A percentile compares a stretch with the other conserved stretches of the same genome.
Conservation (phyloP, 1,139 yeast genomes). For the Ashbya aceris region DNA sequence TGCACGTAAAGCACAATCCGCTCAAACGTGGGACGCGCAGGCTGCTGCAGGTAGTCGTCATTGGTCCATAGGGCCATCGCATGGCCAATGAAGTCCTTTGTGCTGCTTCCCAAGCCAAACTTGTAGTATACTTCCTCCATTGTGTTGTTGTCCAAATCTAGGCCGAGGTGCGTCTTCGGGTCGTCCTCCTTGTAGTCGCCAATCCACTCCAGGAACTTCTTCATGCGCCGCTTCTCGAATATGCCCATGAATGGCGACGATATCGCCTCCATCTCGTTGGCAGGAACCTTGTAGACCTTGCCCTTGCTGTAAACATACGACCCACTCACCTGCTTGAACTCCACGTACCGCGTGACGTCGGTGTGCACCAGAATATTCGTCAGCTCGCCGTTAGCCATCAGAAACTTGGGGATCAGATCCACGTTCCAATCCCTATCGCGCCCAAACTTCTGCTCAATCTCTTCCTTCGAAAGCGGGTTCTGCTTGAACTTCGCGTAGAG, state of each 20-base stretch:
- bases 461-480: constrained; percentile 56
- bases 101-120: constrained; percentile 86
- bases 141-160: constrained; percentile 77
- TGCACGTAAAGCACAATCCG: constrained; percentile 78
- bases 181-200: constrained; percentile 76
- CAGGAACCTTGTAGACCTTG: constrained; percentile 88
- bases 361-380: constrained; percentile 93
- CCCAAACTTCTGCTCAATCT: constrained; percentile 44
- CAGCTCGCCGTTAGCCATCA: constrained; percentile 97
- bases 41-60: constrained; percentile 79
- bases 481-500: constrained; percentile 67
- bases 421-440: constrained; percentile 97
- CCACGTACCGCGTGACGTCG: constrained; percentile 90
- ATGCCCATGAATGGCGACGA: constrained; percentile 90
- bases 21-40: constrained; percentile 88
- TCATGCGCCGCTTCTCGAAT: constrained; percentile 93
- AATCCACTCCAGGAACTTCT: constrained; percentile 80
- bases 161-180: constrained; percentile 71
- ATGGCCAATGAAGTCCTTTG: constrained; percentile 95
- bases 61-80: constrained; percentile 97
- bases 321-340: constrained; percentile 91
- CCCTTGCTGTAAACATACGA: constrained; percentile 86
- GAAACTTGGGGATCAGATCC: constrained; percentile 90
- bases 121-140: constrained; percentile 88
- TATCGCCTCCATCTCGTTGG: constrained; percentile 85